Conservation (phyloP, 805 yeast genomes). For the Yarrowia phangngaensis region DNA sequence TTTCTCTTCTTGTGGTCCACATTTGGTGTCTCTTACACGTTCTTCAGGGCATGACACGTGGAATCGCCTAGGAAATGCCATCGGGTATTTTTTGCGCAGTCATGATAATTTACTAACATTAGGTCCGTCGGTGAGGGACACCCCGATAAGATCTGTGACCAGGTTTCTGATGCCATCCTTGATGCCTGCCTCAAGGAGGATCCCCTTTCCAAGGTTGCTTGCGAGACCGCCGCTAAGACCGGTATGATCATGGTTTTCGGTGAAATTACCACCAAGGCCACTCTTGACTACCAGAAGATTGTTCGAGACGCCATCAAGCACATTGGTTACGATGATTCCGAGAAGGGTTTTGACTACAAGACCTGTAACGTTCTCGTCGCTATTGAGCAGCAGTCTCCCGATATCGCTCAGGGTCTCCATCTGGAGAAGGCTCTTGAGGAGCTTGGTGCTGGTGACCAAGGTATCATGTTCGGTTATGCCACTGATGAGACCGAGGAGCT, state of each 20-base stretch:
- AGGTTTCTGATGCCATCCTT: constrained; percentile 95
- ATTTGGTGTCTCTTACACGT: neutral
- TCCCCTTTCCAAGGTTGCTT: constrained; percentile 97
- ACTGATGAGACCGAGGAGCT: constrained; percentile 98
- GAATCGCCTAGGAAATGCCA: too few relatives aligned
- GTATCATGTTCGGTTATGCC: constrained; percentile 99
- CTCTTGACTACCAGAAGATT: constrained; percentile 92
- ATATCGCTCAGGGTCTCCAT: constrained; percentile 99
- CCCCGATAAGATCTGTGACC: constrained; percentile 74
- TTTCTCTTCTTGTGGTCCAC: neutral
- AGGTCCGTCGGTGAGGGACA: constrained; percentile 62
- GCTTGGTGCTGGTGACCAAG: constrained; percentile 99
- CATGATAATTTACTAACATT: constrained; percentile 15
- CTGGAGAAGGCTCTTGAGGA: constrained; percentile 92
- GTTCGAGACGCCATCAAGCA: constrained; percentile 97
- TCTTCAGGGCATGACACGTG: too few relatives aligned
- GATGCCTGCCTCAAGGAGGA: constrained; percentile 96
- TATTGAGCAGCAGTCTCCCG: constrained; percentile 98
- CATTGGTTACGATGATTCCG: constrained; percentile 95
- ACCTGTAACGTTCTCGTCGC: constrained; percentile 99
- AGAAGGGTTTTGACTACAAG: constrained; percentile 97
- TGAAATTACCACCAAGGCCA: constrained; percentile 97
- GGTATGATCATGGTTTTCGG: constrained; percentile 99
- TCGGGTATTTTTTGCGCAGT: too few relatives aligned
- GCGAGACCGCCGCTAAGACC: constrained; percentile 98